Percentiles rank a stretch among this genome's conserved stretches.
phyloP scores from a whole-genome alignment of 345 rosid genomes.

The Turritis glabra region DNA sequence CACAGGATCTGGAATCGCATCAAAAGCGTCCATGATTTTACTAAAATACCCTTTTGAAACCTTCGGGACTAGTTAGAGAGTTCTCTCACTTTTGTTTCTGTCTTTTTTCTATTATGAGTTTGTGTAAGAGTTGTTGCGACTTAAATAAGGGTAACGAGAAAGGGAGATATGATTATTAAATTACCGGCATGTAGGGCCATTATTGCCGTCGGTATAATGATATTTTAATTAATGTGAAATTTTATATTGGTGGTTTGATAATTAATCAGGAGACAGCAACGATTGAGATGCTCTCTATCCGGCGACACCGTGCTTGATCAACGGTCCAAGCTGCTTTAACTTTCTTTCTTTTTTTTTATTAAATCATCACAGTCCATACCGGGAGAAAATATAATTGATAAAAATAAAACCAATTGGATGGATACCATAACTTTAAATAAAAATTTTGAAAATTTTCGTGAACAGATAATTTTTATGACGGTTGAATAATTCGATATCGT shows the following conservation, averaged over 20 bases:
- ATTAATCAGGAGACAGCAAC: conserved; percentile 38
- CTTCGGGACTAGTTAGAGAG: conserved; percentile 15
- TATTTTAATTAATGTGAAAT: not conserved
- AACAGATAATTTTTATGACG: not conserved
- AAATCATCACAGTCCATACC: conserved; percentile 16
- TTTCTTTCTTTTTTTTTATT: not conserved
- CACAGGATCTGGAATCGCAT: conserved; percentile 39
- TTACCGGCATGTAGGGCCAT: conserved; percentile 40
- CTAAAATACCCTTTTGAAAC: conserved; percentile 17
- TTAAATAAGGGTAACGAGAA: not conserved
- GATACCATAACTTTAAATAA: conserved; percentile 7
- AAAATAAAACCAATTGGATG: not conserved
- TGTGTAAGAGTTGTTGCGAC: not conserved
- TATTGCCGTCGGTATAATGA: conserved; percentile 33
- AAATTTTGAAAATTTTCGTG: not conserved
- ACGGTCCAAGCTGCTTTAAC: conserved; percentile 38
- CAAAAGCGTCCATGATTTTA: conserved; percentile 39
- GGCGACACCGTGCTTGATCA: conserved; percentile 37
- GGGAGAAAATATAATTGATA: not conserved
- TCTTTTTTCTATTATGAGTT: not conserved
- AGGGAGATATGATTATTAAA: not conserved
- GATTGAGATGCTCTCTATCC: conserved; percentile 37
- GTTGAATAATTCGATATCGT: not conserved
- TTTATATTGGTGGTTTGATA: conserved; percentile 18
- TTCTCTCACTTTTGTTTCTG: not conserved